A percentile compares a stretch with the other conserved stretches of the same genome.
phyloP scores from a whole-genome alignment of 2,329 filamentous ascomycete species.

The Aspergillus sp. region DNA sequence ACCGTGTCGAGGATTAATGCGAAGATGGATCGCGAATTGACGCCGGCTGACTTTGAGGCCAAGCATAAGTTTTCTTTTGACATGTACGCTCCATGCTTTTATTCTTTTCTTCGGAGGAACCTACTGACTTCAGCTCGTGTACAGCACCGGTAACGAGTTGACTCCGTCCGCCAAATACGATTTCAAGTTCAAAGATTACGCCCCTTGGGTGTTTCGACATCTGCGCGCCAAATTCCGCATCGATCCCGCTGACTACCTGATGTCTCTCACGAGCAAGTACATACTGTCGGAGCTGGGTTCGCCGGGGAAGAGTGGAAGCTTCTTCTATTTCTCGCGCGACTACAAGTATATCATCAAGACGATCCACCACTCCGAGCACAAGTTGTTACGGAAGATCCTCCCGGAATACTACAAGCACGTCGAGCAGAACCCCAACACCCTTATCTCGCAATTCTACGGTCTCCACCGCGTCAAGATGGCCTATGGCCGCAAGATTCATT shows the following conservation, averaged over 20 bases:
- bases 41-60: constrained; percentile 85
- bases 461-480: constrained; percentile 97
- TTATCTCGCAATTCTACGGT: constrained; percentile 96
- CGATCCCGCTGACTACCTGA: constrained; percentile 95
- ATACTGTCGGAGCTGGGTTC: constrained; percentile 96
- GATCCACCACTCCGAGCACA: constrained; percentile 83
- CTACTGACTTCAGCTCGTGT: neutral
- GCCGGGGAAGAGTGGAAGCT: constrained; percentile 96
- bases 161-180: constrained; percentile 98
- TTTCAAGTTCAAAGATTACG: constrained; percentile 99
- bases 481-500: constrained; percentile 97
- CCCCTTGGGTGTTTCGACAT: constrained; percentile 98
- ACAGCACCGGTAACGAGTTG: constrained; percentile 88
- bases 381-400: constrained; percentile 48
- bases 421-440: constrained; percentile 87
- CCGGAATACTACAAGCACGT: constrained; percentile 95
- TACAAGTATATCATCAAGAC: constrained; percentile 99
- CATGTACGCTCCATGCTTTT: constrained; percentile 65
- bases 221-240: constrained; percentile 83
- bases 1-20: constrained; percentile 95
- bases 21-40: constrained; percentile 87
- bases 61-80: constrained; percentile 99
- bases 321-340: constrained; percentile 98
- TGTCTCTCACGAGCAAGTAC: constrained; percentile 98
- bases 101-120: constrained; percentile 19